Evolutionary conservation across 1,284 basidiomycete species (phyloP), one percentile per base, ranked within the genome.

Genomic region (Sporisorium graminicola): DNA sequence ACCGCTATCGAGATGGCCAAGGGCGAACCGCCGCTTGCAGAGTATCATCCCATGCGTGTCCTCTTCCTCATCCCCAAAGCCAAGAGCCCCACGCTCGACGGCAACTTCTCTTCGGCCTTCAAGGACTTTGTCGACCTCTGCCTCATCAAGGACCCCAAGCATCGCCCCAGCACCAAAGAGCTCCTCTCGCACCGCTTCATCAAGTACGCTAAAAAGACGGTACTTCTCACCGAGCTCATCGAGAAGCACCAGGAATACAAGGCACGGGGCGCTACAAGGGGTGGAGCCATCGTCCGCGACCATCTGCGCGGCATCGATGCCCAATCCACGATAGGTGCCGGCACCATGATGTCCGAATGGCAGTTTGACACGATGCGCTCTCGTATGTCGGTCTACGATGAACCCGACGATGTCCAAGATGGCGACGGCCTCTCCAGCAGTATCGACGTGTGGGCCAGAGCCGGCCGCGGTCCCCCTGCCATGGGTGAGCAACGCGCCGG

Each of bases 161-260:
- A 96, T 91, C 92, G 97, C 46, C 94, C 94, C 1, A 90, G 92
- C 2, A 94, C 96, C 31, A 94, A 91, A 85, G 94, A 97, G 73
- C 89, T 99, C 18, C 89, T 98, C 3, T 91, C 93, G 78, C 96
- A 99, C 85, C 90, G 91, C 24, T 99, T 99, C 87, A 93, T 99
- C 87, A 90, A 91, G 69, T 88, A 89, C 52, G 95, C 95, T 20
- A 71, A 78, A 50, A 92, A 92, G 84, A 95, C 93, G 0, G 90
- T 91, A 3, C 91, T 91, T 82, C 90, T 99, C 13, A 91, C 91
- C 0, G 93, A 96, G 79, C 89, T 99, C 35, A 93, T 94, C 71
- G 92, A 95, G 62, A 74, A 82, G 51, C 81, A 86, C 58, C 82
- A 82, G 26, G 80, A 84, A 35, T 82, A 79, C 78, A 84, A 82